These are phyloP conservation scores for Raffaelea arxii DNA, from an alignment of 2,329 filamentous ascomycete species.

Conservation along the genomic window DNA sequence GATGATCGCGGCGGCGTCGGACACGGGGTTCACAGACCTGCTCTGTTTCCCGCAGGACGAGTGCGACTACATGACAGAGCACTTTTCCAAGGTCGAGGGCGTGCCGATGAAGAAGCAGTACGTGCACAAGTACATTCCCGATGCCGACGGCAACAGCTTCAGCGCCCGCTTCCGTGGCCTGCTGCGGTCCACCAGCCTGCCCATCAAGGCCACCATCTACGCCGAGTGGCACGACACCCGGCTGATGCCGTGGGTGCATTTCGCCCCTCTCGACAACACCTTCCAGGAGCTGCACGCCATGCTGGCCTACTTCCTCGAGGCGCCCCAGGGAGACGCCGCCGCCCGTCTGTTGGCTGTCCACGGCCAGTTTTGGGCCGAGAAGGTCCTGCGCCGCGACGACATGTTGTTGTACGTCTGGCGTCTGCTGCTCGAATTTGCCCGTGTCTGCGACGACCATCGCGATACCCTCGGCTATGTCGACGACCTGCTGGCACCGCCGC, in stretches of 20 bases:
- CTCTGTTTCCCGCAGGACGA: conserved; percentile 25
- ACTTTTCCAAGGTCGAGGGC: conserved; percentile 21
- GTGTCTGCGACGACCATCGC: conserved; percentile 36
- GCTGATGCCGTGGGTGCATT: conserved; percentile 61
- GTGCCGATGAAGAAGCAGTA: conserved; percentile 40
- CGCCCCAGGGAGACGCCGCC: conserved; percentile 38
- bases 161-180: conserved; percentile 55
- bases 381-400: conserved; percentile 52
- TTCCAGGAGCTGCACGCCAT: conserved; percentile 57
- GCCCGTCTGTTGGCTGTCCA: conserved; percentile 49
- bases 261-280: conserved; percentile 60
- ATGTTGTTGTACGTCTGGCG: conserved; percentile 58
- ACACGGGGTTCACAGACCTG: conserved; percentile 33
- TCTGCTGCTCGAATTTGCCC: conserved; percentile 47
- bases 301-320: conserved; percentile 51
- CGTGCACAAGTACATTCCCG: conserved; percentile 55
- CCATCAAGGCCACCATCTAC: conserved; percentile 64
- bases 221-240: conserved; percentile 67
- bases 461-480: conserved; percentile 33
- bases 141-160: conserved; percentile 62
- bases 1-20: conserved; percentile 29
- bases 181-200: conserved; percentile 52
- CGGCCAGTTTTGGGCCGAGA: conserved; percentile 51
- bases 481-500: conserved; percentile 21
- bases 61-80: conserved; percentile 29